These are phyloP conservation scores for Penicillium fimorum DNA, from an alignment of 495 filamentous ascomycete genomes.

Conservation along the genomic window DNA sequence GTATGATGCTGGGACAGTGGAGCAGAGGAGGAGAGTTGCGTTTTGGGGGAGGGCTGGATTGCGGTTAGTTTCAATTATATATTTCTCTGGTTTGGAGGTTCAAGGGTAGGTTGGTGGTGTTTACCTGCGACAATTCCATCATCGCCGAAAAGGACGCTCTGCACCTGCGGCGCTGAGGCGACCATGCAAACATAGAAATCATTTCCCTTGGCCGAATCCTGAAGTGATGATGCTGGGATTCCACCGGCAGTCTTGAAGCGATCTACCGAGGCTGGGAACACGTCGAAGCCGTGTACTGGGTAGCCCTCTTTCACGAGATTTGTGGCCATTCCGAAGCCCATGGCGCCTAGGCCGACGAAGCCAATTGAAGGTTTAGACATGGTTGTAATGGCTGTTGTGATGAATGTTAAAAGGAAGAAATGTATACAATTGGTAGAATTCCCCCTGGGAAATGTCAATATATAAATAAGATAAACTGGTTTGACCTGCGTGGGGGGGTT, in stretches of 20 bases:
- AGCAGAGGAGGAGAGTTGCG: slow-evolving; percentile 67
- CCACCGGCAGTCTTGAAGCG: slow-evolving; percentile 67
- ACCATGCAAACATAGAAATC: slow-evolving; percentile 75
- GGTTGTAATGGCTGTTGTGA: background rate
- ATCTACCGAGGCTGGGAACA: slow-evolving; percentile 70
- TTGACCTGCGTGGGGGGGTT: slow-evolving; percentile 4
- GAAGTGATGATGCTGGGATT: slow-evolving; percentile 56
- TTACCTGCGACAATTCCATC: slow-evolving; percentile 51
- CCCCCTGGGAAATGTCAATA: background rate
- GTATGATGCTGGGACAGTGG: slow-evolving; percentile 70
- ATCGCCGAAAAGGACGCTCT: slow-evolving; percentile 62
- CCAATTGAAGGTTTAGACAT: slow-evolving; percentile 55
- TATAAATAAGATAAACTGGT: background rate
- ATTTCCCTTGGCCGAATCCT: slow-evolving; percentile 60
- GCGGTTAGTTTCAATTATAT: background rate
- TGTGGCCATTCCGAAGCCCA: slow-evolving; percentile 86
- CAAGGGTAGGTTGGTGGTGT: background rate
- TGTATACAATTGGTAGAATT: background rate
- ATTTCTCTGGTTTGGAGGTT: background rate
- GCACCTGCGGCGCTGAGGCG: slow-evolving; percentile 68
- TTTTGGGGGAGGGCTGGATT: slow-evolving; percentile 49
- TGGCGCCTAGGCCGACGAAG: slow-evolving; percentile 84
- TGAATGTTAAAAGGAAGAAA: background rate
- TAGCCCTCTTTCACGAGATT: slow-evolving; percentile 70
- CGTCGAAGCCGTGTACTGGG: slow-evolving; percentile 70